A percentile compares a stretch with the other conserved stretches of the same genome.
Evolutionary conservation across 768 basidiomycete genomes (phyloP).

Genomic region (Lactarius hatsudake): DNA sequence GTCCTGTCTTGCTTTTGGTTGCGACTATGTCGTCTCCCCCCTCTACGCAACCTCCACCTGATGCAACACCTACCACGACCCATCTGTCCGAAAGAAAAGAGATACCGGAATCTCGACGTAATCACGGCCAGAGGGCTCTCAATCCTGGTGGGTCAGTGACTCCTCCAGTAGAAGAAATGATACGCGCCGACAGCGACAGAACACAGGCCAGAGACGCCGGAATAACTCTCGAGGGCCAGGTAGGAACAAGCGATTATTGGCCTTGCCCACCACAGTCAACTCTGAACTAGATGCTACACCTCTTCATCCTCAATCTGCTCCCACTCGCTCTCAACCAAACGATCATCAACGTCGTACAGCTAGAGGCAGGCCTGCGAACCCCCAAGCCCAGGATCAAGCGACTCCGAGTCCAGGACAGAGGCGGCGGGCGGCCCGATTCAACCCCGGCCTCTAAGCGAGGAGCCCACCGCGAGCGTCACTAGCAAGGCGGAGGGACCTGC

Average conservation of each 20-base stretch:
- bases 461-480: neutral
- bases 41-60: neutral
- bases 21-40: slow-evolving; percentile 21
- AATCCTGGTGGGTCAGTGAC: neutral
- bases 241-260: neutral
- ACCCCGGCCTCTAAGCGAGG: slow-evolving; percentile 16
- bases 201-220: slow-evolving; percentile 4
- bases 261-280: neutral
- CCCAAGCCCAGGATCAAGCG: neutral
- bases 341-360: neutral
- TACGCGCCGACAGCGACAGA: slow-evolving; percentile 3
- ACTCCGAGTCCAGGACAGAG: neutral
- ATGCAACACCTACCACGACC: neutral
- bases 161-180: neutral
- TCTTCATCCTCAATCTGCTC: slow-evolving; percentile 4
- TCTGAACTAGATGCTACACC: neutral
- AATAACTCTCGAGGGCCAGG: slow-evolving; percentile 2
- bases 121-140: neutral
- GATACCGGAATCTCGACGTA: slow-evolving; percentile 9
- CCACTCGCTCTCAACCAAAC: neutral
- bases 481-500: neutral
- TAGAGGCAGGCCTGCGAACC: neutral
- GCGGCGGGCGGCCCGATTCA: slow-evolving; percentile 18
- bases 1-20: slow-evolving; percentile 1
- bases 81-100: neutral